Evolutionary conservation across 352 stramenopile genomes (phyloP).

Genomic region (Phytophthora ohioensis): DNA sequence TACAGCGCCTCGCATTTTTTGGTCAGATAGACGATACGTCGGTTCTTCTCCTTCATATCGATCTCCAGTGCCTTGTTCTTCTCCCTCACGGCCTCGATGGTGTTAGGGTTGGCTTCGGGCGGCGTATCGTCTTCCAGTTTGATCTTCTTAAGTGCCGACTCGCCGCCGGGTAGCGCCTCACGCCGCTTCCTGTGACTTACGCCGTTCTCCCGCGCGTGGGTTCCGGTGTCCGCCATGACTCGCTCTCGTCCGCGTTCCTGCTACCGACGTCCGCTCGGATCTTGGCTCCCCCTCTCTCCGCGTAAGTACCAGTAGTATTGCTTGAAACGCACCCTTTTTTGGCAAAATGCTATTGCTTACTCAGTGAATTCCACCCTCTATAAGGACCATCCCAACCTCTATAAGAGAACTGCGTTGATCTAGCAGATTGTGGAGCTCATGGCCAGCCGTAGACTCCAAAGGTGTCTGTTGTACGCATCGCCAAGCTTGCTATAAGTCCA

Average conservation of each 20-base stretch:
- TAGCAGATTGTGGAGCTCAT: too few species aligned
- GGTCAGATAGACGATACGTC: conserved; percentile 71
- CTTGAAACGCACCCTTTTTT: not conserved
- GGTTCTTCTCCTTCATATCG: conserved; percentile 86
- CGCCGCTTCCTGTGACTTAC: conserved; percentile 53
- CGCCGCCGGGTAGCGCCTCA: conserved; percentile 32
- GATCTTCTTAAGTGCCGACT: conserved; percentile 64
- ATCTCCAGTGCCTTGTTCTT: conserved; percentile 81
- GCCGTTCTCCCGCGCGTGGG: conserved; percentile 38
- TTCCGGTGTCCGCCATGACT: conserved; percentile 41
- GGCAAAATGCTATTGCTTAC: too few species aligned
- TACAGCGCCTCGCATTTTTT: conserved; percentile 79
- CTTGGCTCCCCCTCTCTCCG: conserved; percentile 29
- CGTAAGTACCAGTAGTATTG: conserved; percentile 21
- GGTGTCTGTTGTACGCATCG: too few species aligned
- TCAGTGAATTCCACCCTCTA: too few species aligned
- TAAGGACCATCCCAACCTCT: too few species aligned
- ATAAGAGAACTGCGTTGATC: too few species aligned
- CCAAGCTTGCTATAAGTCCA: too few species aligned
- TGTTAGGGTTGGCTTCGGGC: conserved; percentile 79
- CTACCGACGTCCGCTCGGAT: conserved; percentile 29
- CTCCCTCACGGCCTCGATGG: conserved; percentile 75
- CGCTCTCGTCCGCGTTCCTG: conserved; percentile 13
- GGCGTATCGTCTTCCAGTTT: conserved; percentile 70
- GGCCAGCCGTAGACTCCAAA: too few species aligned